Base-by-base conservation (phyloP, 163 green algal genomes). In the Chlamydomonas reinhardtii region DNA sequence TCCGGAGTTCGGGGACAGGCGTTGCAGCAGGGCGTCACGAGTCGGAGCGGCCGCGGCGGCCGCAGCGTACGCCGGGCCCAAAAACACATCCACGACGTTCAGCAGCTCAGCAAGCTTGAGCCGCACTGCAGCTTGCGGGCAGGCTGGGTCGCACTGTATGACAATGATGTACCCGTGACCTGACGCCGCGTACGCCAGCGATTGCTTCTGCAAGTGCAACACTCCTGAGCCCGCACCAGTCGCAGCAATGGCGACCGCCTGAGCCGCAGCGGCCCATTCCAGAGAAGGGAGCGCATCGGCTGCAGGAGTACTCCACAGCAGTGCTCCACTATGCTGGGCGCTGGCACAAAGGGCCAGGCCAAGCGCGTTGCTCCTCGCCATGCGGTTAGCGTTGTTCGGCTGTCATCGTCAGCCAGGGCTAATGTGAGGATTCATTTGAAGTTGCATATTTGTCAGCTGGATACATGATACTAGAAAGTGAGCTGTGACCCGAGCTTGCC, bases 91-190 rank as follows among this genome's bases (percentile, higher is more conserved):
- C 20, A 56, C 25, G 6, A 84, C 1, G 31, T 84, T 84, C 4
- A 84, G 65, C 19, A 84, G 43, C 66, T 84, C 77, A 4, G 77
- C 77, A 4, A 75, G 22, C 54, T 84, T 84, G 2, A 70, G 52
- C 3, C 66, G 77, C 43, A 84, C 4, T 12, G 64, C 22, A 11
- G 43, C 11, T 11, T 59, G 48, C 2, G 77, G 61, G 32, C 65
- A 74, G 6, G 65, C 27, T 17, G 43, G 19, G 2, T 39, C 54
- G 48, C 31, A 73, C 8, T 76, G 15, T 4, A 84, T 48, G 43
- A 71, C 5, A 22, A 76, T 22, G 17, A 84, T 37, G 68, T 84
- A 84, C 29, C 77, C 77, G 56, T 84, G 31, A 2, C 37, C 14
- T 29, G 77, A 84, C 0, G 77, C 19, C 48, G 68, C 29, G 77